These are phyloP conservation scores for Stachybotrys elegans DNA, from an alignment of 2,329 filamentous ascomycete species.

Conservation along the genomic window DNA sequence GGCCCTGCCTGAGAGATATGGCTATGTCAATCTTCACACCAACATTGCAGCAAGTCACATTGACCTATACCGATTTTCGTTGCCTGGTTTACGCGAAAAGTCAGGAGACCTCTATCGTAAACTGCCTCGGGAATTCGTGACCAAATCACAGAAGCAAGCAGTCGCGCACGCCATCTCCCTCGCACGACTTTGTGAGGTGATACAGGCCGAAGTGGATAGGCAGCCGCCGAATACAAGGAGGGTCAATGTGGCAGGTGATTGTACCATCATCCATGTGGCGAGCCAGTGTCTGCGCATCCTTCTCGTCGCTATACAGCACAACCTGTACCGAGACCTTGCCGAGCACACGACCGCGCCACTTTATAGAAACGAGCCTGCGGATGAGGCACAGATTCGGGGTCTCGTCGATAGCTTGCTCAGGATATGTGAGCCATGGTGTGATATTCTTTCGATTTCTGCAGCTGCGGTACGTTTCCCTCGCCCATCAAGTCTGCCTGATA, in stretches of 20 bases:
- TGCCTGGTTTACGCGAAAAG: conserved; percentile 28
- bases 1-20: conserved; percentile 21
- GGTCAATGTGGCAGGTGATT: conserved; percentile 22
- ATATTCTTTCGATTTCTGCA: conserved; percentile 14
- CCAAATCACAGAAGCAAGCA: conserved; percentile 31
- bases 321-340: conserved; percentile 27
- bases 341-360: conserved; percentile 31
- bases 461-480: not conserved
- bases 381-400: conserved; percentile 24
- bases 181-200: conserved; percentile 29
- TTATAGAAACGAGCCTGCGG: conserved; percentile 24
- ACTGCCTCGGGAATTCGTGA: conserved; percentile 29
- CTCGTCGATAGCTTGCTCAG: conserved; percentile 28
- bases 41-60: conserved; percentile 30
- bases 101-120: conserved; percentile 25
- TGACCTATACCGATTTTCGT: conserved; percentile 33
- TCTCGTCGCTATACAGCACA: conserved; percentile 28
- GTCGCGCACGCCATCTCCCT: conserved; percentile 32
- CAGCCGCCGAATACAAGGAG: conserved; percentile 17
- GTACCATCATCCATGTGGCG: conserved; percentile 24
- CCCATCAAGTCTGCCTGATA: too few species aligned
- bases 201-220: conserved; percentile 22
- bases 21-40: conserved; percentile 32
- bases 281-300: conserved; percentile 26
- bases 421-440: conserved; percentile 26